phyloP scores from a whole-genome alignment of 495 filamentous ascomycete genomes.

The Lasiosphaeria miniovina region DNA sequence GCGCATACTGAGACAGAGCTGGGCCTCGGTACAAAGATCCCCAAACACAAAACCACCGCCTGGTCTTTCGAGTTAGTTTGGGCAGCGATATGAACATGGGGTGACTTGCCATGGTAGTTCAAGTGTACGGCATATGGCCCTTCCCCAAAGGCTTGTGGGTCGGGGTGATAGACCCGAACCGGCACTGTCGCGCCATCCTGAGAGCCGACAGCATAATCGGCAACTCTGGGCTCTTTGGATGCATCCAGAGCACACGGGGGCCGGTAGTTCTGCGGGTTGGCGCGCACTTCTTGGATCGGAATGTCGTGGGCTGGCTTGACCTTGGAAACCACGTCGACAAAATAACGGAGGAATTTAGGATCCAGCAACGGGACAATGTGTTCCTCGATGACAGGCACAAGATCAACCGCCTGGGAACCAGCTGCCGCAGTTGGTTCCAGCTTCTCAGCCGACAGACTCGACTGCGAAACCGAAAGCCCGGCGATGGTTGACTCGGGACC shows the following conservation, averaged over 20 bases:
- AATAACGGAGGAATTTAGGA: slow-evolving; percentile 24
- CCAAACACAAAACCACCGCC: slow-evolving; percentile 48
- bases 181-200: slow-evolving; percentile 41
- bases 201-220: slow-evolving; percentile 36
- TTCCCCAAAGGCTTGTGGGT: slow-evolving; percentile 30
- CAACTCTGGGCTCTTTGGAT: slow-evolving; percentile 34
- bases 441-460: neutral
- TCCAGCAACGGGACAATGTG: slow-evolving; percentile 28
- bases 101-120: slow-evolving; percentile 45
- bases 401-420: neutral
- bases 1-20: slow-evolving; percentile 45
- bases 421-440: neutral
- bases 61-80: neutral
- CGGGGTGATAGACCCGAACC: slow-evolving; percentile 45
- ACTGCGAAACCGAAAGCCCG: slow-evolving; percentile 7
- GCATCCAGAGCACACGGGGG: slow-evolving; percentile 35
- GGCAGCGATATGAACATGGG: slow-evolving; percentile 4
- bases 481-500: slow-evolving; percentile 9
- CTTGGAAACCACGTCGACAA: slow-evolving; percentile 17
- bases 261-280: slow-evolving; percentile 36
- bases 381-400: slow-evolving; percentile 17
- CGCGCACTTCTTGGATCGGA: slow-evolving; percentile 42
- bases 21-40: slow-evolving; percentile 42
- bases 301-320: slow-evolving; percentile 31
- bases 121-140: slow-evolving; percentile 49